Evolutionary conservation across 202 grass and related monocot species (phyloP).

Genomic region (Dendrocalamus latiflorus): DNA sequence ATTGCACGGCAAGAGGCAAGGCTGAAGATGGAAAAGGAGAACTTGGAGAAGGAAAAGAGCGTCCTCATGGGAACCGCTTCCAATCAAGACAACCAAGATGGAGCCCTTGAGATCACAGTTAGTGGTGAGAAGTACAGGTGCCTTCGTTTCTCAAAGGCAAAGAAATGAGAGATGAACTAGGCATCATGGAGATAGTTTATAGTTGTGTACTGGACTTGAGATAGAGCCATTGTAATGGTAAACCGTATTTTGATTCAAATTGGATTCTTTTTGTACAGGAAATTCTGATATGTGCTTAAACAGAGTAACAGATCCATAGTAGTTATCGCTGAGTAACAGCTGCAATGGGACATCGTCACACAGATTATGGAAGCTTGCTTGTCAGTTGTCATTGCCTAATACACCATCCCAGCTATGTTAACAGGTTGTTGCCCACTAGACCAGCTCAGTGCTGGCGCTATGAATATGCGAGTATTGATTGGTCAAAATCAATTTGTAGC

Average conservation of each 20-base stretch:
- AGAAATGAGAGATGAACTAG: conserved; percentile 63
- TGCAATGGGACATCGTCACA: neutral
- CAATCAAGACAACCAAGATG: conserved; percentile 90
- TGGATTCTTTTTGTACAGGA: conserved; percentile 31
- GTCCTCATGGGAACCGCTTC: conserved; percentile 91
- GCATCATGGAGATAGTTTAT: neutral
- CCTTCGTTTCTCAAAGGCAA: conserved; percentile 97
- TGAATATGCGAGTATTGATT: neutral
- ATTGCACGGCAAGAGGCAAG: conserved; percentile 91
- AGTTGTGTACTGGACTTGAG: neutral
- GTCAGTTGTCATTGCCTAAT: neutral
- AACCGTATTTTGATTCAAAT: conserved; percentile 9
- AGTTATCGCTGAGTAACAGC: neutral
- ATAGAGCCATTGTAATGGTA: neutral
- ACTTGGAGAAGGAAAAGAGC: conserved; percentile 96
- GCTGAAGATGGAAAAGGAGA: conserved; percentile 91
- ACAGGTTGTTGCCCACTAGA: conserved; percentile 15
- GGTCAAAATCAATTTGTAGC: neutral
- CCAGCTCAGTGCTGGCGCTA: neutral
- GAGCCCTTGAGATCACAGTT: conserved; percentile 97
- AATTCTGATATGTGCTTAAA: neutral
- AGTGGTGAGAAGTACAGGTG: conserved; percentile 98
- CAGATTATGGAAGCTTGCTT: neutral
- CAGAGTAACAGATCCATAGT: neutral
- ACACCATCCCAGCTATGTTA: neutral